A percentile compares a stretch with the other conserved stretches of the same genome.
These are phyloP conservation scores for Apiospora sp. DNA, from an alignment of 2,329 filamentous ascomycete genomes.

Conservation along the genomic window DNA sequence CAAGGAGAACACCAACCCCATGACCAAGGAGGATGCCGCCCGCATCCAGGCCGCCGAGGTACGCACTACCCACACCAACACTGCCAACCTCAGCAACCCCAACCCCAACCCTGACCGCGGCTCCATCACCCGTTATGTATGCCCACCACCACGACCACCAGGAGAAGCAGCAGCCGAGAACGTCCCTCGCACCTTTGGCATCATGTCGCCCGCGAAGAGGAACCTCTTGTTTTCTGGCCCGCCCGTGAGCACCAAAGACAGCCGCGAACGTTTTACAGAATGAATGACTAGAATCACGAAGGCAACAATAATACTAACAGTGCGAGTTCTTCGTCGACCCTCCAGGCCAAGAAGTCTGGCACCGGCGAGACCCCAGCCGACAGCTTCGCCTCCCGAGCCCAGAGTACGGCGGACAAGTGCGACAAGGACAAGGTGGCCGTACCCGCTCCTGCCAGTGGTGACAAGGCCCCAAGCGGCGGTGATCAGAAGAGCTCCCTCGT, in stretches of 20 bases:
- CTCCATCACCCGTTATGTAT: neutral
- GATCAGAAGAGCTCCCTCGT: neutral
- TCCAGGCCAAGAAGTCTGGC: neutral
- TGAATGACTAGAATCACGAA: no score
- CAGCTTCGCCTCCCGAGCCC: neutral
- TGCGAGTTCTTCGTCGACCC: neutral
- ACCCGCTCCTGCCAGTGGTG: neutral
- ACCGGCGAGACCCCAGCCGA: neutral
- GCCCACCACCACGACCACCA: no score
- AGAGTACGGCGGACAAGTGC: neutral
- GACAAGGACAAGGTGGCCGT: neutral
- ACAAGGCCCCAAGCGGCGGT: neutral
- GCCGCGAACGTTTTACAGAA: no score
- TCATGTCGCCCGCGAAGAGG: no score
- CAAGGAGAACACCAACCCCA: neutral
- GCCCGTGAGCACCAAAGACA: no score
- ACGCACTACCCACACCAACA: neutral
- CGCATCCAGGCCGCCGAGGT: constrained; percentile 13
- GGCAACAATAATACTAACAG: neutral
- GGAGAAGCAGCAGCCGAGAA: neutral
- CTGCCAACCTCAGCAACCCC: neutral
- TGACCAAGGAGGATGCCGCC: neutral
- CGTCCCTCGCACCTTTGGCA: no score
- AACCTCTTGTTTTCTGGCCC: no score
- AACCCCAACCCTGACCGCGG: neutral